Evolutionary conservation across 2,329 filamentous ascomycete genomes (phyloP).

Genomic region (Colletotrichum chrysophilum): DNA sequence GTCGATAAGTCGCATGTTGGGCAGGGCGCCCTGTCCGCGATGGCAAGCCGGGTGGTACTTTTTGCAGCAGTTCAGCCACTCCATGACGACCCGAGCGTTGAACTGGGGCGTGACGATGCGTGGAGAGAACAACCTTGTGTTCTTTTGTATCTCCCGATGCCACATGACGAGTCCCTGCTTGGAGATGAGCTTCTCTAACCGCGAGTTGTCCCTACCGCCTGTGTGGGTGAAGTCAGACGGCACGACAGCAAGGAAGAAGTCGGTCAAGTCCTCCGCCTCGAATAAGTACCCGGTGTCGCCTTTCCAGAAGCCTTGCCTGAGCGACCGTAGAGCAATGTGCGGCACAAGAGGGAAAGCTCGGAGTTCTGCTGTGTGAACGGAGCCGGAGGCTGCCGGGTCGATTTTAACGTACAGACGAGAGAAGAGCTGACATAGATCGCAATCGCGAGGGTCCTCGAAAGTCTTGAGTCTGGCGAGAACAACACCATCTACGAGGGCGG

Average conservation of each 20-base stretch:
- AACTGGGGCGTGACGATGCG: background rate
- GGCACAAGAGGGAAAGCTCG: background rate
- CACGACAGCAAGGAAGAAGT: constrained; percentile 5
- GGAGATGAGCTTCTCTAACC: background rate
- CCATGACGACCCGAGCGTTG: background rate
- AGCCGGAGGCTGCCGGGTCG: background rate
- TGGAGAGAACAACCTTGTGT: background rate
- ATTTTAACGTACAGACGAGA: background rate
- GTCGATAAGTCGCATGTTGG: background rate
- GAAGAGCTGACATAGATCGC: background rate
- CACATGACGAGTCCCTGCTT: constrained; percentile 1
- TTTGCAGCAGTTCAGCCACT: background rate
- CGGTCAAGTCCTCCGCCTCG: background rate
- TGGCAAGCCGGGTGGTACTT: background rate
- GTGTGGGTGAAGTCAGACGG: background rate
- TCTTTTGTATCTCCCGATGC: background rate
- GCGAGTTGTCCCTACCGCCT: background rate
- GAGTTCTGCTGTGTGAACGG: background rate
- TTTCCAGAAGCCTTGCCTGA: background rate
- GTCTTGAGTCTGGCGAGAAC: background rate
- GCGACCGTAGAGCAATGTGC: background rate
- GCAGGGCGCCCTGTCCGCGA: background rate
- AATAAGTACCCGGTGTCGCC: background rate
- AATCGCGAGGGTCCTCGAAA: background rate
- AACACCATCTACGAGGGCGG: background rate